Percentiles rank a stretch among this genome's conserved stretches.
Evolutionary conservation across 306 rosid species (phyloP).

Genomic region (Pterocarpus santalinus): DNA sequence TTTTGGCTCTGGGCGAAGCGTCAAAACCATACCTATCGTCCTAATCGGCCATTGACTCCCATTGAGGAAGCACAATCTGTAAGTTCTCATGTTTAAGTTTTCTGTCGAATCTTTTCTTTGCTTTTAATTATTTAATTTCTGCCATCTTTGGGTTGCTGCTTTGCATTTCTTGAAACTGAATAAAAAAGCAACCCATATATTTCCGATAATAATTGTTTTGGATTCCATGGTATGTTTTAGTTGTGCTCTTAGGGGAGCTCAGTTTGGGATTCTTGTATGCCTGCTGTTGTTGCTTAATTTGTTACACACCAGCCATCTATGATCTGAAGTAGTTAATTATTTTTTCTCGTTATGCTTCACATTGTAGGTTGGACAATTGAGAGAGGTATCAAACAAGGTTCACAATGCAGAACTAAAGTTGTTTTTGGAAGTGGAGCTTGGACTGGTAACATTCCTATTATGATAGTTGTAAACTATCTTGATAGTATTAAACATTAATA

Average conservation of each 20-base stretch:
- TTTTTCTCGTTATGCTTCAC: slow-evolving; percentile 19
- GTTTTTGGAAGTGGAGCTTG: slow-evolving; percentile 80
- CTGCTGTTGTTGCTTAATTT: neutral
- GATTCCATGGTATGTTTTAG: neutral
- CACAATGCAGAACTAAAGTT: slow-evolving; percentile 80
- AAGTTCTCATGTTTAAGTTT: slow-evolving; percentile 36
- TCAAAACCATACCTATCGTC: slow-evolving; percentile 88
- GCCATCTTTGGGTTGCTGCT: slow-evolving; percentile 2
- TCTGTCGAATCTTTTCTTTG: slow-evolving; percentile 16
- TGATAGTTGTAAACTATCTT: slow-evolving; percentile 34
- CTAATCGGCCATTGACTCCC: slow-evolving; percentile 75
- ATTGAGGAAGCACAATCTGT: slow-evolving; percentile 81
- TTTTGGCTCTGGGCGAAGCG: slow-evolving; percentile 96
- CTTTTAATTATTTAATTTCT: slow-evolving; percentile 1
- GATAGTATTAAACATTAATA: slow-evolving; percentile 24
- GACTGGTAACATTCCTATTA: slow-evolving; percentile 63
- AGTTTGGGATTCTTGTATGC: neutral
- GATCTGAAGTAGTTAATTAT: slow-evolving; percentile 36
- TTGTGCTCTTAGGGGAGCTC: slow-evolving; percentile 13
- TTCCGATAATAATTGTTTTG: slow-evolving; percentile 18
- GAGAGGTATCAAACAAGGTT: slow-evolving; percentile 75
- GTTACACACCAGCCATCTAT: slow-evolving; percentile 9
- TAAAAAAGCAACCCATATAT: neutral
- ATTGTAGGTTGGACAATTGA: slow-evolving; percentile 82
- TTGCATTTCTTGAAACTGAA: slow-evolving; percentile 5